phyloP scores from a whole-genome alignment of 2,329 filamentous ascomycete species.

The Amesomyces nigricolor region DNA sequence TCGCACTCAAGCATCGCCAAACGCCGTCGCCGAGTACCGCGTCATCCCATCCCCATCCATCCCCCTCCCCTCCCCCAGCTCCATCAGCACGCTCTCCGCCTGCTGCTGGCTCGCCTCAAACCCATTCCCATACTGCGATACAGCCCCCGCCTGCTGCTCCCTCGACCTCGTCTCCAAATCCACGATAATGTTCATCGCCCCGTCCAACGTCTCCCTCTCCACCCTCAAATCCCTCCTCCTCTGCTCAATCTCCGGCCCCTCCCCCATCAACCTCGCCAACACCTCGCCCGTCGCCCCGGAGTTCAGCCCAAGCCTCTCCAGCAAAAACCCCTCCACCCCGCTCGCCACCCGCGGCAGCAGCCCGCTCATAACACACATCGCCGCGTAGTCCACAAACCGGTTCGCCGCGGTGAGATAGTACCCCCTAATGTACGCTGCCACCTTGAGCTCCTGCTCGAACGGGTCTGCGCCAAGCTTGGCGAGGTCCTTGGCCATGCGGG shows the following conservation, averaged over 20 bases:
- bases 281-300: slow-evolving; percentile 20
- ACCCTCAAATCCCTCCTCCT: slow-evolving; percentile 18
- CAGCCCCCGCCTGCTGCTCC: slow-evolving; percentile 9
- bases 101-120: slow-evolving; percentile 10
- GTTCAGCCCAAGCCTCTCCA: slow-evolving; percentile 39
- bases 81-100: slow-evolving; percentile 4
- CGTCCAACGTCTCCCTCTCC: slow-evolving; percentile 23
- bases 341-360: slow-evolving; percentile 42
- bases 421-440: slow-evolving; percentile 57
- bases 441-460: slow-evolving; percentile 54
- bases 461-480: slow-evolving; percentile 50
- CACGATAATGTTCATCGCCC: slow-evolving; percentile 29
- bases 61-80: not conserved
- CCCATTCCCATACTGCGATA: slow-evolving; percentile 5
- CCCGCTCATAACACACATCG: slow-evolving; percentile 44
- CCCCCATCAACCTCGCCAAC: slow-evolving; percentile 22
- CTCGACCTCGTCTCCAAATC: slow-evolving; percentile 20
- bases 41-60: not conserved
- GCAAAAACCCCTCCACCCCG: slow-evolving; percentile 39
- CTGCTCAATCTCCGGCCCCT: slow-evolving; percentile 23
- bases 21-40: slow-evolving; percentile 8
- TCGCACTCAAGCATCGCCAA: slow-evolving; percentile 8
- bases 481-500: slow-evolving; percentile 38
- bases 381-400: slow-evolving; percentile 56
- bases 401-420: slow-evolving; percentile 64